phyloP scores from a whole-genome alignment of 139 green algal species.

The Auxenochlorella protothecoides region DNA sequence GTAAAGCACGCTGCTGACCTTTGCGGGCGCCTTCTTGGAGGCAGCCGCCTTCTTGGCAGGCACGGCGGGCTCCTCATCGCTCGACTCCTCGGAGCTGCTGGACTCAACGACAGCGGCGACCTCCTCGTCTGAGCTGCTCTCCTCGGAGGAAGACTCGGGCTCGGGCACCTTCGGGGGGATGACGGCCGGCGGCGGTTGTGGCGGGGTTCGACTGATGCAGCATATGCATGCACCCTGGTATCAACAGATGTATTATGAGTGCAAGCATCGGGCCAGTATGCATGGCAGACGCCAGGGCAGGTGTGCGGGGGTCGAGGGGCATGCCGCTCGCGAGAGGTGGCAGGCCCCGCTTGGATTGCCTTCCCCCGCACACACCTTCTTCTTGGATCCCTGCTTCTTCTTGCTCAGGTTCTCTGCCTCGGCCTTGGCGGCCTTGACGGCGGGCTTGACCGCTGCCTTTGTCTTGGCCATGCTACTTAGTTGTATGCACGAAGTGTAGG shows the following conservation, averaged over 20 bases:
- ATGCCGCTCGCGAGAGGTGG: conserved; percentile 6
- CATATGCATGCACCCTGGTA: neutral
- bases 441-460: conserved; percentile 3
- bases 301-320: conserved; percentile 6
- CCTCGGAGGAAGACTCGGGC: conserved; percentile 8
- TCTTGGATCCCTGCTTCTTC: conserved; percentile 5
- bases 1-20: conserved; percentile 9
- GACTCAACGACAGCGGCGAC: neutral
- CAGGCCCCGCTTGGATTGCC: neutral
- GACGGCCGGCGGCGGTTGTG: neutral
- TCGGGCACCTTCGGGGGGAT: neutral
- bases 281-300: conserved; percentile 5
- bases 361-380: neutral
- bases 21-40: neutral
- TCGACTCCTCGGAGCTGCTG: conserved; percentile 17
- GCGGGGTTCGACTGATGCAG: neutral
- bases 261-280: neutral
- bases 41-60: conserved; percentile 15
- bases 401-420: conserved; percentile 8
- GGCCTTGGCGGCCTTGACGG: neutral
- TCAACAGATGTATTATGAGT: neutral
- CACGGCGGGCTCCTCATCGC: conserved; percentile 14
- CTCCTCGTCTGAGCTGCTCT: conserved; percentile 7
- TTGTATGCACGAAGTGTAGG: neutral
- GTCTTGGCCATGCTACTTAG: conserved; percentile 13